Base-by-base conservation (phyloP, 345 rosid species). In the Sonneratia alba region DNA sequence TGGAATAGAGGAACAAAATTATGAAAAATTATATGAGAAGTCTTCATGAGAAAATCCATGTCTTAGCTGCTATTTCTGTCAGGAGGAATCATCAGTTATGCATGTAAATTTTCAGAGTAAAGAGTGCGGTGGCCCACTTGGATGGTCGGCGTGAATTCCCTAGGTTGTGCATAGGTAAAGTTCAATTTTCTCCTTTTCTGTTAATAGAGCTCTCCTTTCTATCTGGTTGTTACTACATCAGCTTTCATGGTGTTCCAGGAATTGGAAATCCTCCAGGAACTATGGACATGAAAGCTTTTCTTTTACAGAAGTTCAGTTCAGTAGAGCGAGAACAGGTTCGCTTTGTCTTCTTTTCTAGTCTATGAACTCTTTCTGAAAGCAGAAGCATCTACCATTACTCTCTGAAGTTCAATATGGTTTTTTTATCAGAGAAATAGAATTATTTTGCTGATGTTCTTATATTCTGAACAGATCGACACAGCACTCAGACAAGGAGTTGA, bases 261-360 rank as follows among this genome's bases (percentile, higher is more conserved):
- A 86, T 94, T 72, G 96, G 96, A 79, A 88, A 87, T 70, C 93
- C 97, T 72, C 97, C 97, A 11, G 98, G 96, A 64, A 79, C 77
- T 53, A 94, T 94, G 95, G 97, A 94, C 83, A 81, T 89, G 89
- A 91, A 83, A 82, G 97, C 98, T 75, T 94, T 82, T 77, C 97
- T 89, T 74, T 82, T 94, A 51, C 97, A 89, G 78, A 88, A 88
- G 73, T 91, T 94, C 76, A 94, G 96, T 74, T 61, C 84, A 11
- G 77, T 57, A 37, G 97, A 94, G 82, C 83, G 82, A 71, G 77
- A 79, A 69, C 95, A 91, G 84, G 97, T 89, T 82, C 13, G 45
- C 36, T 51, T 36, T 36, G 71, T 47, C 67, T 22, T 6, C 22
- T 19, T 66, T 67, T 36, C 15, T 67, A 11, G 3, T 12, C 34